Base-by-base conservation (phyloP, 225 moss, liverwort and hornwort species). In the Sphagnum contortum region DNA sequence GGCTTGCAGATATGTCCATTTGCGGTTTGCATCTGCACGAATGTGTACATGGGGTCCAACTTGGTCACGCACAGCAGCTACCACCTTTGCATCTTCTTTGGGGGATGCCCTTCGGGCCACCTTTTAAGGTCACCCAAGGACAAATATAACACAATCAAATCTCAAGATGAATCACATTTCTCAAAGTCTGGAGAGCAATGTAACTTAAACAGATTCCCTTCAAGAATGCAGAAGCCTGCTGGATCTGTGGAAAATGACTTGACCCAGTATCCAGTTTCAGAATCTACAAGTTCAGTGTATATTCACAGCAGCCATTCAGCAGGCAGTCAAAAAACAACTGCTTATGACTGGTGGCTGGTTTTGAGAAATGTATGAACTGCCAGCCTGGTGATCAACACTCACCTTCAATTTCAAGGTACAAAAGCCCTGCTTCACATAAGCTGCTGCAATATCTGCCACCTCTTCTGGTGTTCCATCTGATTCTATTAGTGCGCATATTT, bases 1-100 rank as follows among this genome's bases (percentile, higher is more conserved):
- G 5, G 98, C 91, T 70, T 91, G 80, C 67, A 84, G 71, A 44
- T 69, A 87, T 50, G 89, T 76, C 98, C 98, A 98, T 59, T 79
- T 90, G 65, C 91, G 77, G 73, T 98, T 98, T 11, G 98, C 98
- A 75, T 98, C 98, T 66, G 86, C 98, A 48, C 98, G 85, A 61
- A 98, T 72, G 60, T 82, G 74, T 57, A 98, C 81, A 64, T 68
- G 68, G 50, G 76, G 67, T 76, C 98, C 98, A 74, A 98, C 89
- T 70, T 77, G 83, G 64, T 83, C 72, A 62, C 98, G 73, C 51
- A 98, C 71, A 58, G 83, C 78, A 49, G 74, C 74, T 48, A 98
- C 56, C 57, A 91, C 78, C 55, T 75, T 84, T 59, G 91, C 98
- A 74, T 98, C 98, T 65, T 93, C 89, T 67, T 81, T 67, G 49